These are phyloP conservation scores for Curvularia sp. DNA, from an alignment of 2,329 filamentous ascomycete genomes.

Conservation along the genomic window DNA sequence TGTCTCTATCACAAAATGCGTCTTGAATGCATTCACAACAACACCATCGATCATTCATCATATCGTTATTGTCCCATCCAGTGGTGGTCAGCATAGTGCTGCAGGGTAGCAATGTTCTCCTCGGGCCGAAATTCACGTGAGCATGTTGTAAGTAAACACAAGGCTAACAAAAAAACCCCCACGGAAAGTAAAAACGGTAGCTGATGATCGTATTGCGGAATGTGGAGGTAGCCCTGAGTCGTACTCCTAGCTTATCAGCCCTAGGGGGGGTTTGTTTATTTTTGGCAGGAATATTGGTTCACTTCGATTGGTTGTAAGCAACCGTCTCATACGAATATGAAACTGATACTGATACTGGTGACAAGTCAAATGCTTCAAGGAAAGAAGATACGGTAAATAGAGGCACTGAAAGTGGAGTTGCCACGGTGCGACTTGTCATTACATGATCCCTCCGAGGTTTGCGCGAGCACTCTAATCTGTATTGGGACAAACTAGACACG, in stretches of 20 bases:
- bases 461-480: conserved; percentile 4
- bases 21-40: neutral
- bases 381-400: conserved; percentile 17
- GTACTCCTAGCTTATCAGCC: neutral
- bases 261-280: neutral
- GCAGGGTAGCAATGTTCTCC: neutral
- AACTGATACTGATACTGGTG: neutral
- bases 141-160: neutral
- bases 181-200: conserved; percentile 1
- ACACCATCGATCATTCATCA: neutral
- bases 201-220: neutral
- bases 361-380: conserved; percentile 3
- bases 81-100: neutral
- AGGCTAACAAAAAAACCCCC: neutral
- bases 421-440: conserved; percentile 6
- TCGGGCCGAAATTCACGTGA: neutral
- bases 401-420: conserved; percentile 10
- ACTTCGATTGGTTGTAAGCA: too few relatives aligned
- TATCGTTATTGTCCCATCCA: neutral
- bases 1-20: neutral
- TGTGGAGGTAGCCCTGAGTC: neutral
- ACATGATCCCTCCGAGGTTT: conserved; percentile 10
- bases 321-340: neutral
- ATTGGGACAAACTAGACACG: neutral
- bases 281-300: neutral